Evolutionary conservation across 2,329 filamentous ascomycete genomes (phyloP), one percentile per base, ranked within the genome.

Genomic region (Fusarium sp.): DNA sequence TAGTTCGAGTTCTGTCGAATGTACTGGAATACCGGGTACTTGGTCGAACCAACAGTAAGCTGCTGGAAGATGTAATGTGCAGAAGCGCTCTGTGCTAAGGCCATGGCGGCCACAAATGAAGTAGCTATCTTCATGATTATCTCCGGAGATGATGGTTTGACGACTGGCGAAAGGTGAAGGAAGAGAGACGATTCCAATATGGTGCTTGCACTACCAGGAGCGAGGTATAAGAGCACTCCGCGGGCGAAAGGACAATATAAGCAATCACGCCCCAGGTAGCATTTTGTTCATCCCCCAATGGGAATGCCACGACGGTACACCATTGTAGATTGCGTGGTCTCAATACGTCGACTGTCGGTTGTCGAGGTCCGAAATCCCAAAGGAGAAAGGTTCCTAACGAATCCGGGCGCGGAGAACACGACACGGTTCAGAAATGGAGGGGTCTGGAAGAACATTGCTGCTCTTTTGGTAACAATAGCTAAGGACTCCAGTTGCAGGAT

Each of bases 1-100:
- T 62, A 62, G 31, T 62, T 62, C 1, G 58, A 39, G 57, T 62
- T 62, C 6, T 62, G 44, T 13, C 58, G 44, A 16, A 62, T 62
- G 12, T 62, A 62, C 56, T 62, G 57, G 0, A 62, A 62, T 0
- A 62, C 31, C 0, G 58, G 58, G 5, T 62, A 62, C 6, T 62
- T 62, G 0, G 58, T 62, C 0, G 58, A 62, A 1, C 58, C 58
- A 29, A 62, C 58, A 24, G 20, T 44, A 2, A 62, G 46, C 29
- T 62, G 58, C 26, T 62, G 58, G 8, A 62, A 62, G 16, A 62
- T 62, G 0, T 62, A 62, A 35, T 62, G 58, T 2, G 57, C 58
- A 15, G 44, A 62, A 4, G 46, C 12, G 5, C 57, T 62, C 3
- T 62, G 58, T 1, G 23, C 28, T 26, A 62, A 35, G 7, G 38